Evolutionary conservation across 345 rosid species (phyloP), one percentile per base, ranked within the genome.

Genomic region (Orychophragmus violaceus): DNA sequence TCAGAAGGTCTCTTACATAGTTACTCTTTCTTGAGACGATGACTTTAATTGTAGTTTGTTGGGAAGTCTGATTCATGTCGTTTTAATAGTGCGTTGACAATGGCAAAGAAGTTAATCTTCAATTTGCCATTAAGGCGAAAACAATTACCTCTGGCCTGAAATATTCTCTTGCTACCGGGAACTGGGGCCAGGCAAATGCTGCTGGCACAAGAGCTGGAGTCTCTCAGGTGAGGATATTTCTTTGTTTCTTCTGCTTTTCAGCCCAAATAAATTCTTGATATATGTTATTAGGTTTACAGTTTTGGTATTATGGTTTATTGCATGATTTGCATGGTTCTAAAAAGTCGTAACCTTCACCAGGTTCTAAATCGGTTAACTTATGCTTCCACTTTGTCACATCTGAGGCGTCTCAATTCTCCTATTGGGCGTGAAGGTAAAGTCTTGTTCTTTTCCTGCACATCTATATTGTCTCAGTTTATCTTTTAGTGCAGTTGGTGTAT

Each of bases 171-270:
- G 99, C 99, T 56, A 94, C 99, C 52, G 99, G 99, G 49, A 90
- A 94, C 55, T 94, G 99, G 99, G 99, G 99, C 24, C 96, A 94
- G 79, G 96, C 99, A 68, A 94, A 94, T 78, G 97, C 99, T 24
- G 97, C 99, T 64, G 99, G 99, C 45, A 90, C 99, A 69, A 88
- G 99, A 76, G 99, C 99, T 63, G 99, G 99, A 83, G 99, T 94
- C 24, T 94, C 99, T 28, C 99, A 94, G 97, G 99, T 94, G 59
- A 64, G 37, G 69, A 23, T 57, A 14, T 6, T 44, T 42, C 30
- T 27, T 13, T 42, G 32, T 62, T 66, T n/a, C 19, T 39, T 49
- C 11, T 62, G 30, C 39, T 39, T 12, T 46, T 23, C 16, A 9
- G 50, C 28, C 24, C 11, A 23, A 29, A 35, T 37, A 24, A 1